Evolutionary conservation across 176 grass and related monocot genomes (phyloP).

Genomic region (Ananas comosus): DNA sequence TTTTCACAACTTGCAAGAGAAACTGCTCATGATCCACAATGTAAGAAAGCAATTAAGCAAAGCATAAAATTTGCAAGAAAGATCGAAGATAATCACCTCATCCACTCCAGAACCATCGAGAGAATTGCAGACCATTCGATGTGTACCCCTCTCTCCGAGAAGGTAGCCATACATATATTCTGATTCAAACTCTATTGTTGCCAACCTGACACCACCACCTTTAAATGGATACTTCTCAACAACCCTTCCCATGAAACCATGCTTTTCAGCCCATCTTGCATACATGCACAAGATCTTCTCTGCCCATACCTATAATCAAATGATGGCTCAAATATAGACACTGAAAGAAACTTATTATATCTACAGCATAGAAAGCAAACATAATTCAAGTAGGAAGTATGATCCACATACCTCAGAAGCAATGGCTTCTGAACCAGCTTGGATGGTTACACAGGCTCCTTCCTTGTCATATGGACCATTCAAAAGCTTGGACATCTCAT

Average conservation of each 20-base stretch:
- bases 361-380: neutral
- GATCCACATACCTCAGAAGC: slow-evolving; percentile 55
- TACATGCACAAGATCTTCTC: slow-evolving; percentile 77
- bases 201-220: slow-evolving; percentile 28
- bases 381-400: slow-evolving; percentile 1
- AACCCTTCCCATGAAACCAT: slow-evolving; percentile 63
- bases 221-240: slow-evolving; percentile 40
- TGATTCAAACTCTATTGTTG: slow-evolving; percentile 72
- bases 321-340: neutral
- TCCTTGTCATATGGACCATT: slow-evolving; percentile 73
- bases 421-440: slow-evolving; percentile 52
- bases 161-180: slow-evolving; percentile 86
- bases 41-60: neutral
- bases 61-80: slow-evolving; percentile 3
- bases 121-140: slow-evolving; percentile 56
- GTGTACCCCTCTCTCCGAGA: slow-evolving; percentile 83
- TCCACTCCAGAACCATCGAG: slow-evolving; percentile 24
- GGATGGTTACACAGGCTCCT: slow-evolving; percentile 69
- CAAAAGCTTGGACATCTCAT: slow-evolving; percentile 74
- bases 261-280: slow-evolving; percentile 58
- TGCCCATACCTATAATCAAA: slow-evolving; percentile 52
- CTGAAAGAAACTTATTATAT: neutral
- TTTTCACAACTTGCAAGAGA: too few species aligned
- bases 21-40: neutral
- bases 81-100: slow-evolving; percentile 47